Conservation (phyloP, 768 basidiomycete species). For the Lentinula boryana region DNA sequence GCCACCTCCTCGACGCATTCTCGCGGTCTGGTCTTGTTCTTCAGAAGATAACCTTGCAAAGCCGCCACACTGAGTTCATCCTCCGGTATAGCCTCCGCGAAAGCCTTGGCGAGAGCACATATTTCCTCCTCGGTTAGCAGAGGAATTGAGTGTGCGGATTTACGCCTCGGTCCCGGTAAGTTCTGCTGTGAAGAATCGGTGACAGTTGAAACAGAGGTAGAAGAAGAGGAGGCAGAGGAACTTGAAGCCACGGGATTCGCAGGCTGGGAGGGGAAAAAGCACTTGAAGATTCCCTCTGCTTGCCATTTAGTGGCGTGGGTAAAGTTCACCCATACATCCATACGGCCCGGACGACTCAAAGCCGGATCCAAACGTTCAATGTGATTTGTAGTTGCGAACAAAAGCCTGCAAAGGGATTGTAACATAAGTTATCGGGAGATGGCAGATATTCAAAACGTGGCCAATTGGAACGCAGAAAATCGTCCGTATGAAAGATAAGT, state of each 20-base stretch:
- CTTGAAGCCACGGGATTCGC: slow-evolving; percentile 18
- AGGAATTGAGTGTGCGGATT: slow-evolving; percentile 56
- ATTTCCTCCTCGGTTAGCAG: slow-evolving; percentile 73
- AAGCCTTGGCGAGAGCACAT: slow-evolving; percentile 70
- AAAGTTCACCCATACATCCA: slow-evolving; percentile 93
- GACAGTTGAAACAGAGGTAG: slow-evolving; percentile 15
- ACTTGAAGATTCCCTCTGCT: slow-evolving; percentile 89
- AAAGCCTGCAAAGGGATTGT: slow-evolving; percentile 40
- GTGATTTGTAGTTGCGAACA: slow-evolving; percentile 93
- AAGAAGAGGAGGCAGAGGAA: slow-evolving; percentile 17
- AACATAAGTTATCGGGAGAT: slow-evolving; percentile 6
- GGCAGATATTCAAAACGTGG: background rate
- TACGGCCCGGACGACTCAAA: slow-evolving; percentile 80
- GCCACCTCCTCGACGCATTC: slow-evolving; percentile 78
- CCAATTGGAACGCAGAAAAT: background rate
- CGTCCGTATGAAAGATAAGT: background rate
- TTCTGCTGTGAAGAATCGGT: slow-evolving; percentile 58
- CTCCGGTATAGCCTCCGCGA: slow-evolving; percentile 80
- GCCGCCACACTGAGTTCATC: slow-evolving; percentile 83
- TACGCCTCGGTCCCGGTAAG: slow-evolving; percentile 62
- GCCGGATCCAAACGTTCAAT: slow-evolving; percentile 90
- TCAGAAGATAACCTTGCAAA: slow-evolving; percentile 81
- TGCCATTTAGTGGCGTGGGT: slow-evolving; percentile 90
- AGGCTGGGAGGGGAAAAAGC: slow-evolving; percentile 79
- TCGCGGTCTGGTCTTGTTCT: slow-evolving; percentile 86